Conservation (phyloP, 257 asterid species). For the Linaria vulgaris region DNA sequence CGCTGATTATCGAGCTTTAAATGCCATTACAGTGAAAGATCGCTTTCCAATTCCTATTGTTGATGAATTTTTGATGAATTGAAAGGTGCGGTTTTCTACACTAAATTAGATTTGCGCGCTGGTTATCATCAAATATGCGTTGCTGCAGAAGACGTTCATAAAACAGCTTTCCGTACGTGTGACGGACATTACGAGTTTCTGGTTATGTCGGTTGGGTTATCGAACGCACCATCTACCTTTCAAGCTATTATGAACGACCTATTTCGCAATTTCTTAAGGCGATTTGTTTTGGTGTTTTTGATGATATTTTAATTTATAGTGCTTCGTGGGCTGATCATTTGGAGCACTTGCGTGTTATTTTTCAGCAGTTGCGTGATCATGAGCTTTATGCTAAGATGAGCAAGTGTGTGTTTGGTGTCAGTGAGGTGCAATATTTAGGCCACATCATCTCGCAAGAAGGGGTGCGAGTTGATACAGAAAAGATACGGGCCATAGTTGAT, state of each 20-base stretch:
- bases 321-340: not conserved
- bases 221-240: too few species aligned
- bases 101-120: not conserved
- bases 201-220: not conserved
- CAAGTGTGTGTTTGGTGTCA: not conserved
- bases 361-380: not conserved
- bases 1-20: not conserved
- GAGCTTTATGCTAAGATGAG: not conserved
- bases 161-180: not conserved
- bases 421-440: too few species aligned
- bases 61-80: too few species aligned
- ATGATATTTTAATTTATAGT: conserved; percentile 20
- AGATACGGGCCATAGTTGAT: not conserved
- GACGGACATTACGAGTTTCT: not conserved
- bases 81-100: too few species aligned
- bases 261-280: not conserved
- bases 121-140: not conserved
- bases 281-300: not conserved
- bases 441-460: not conserved
- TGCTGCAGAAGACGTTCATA: too few species aligned
- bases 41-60: too few species aligned
- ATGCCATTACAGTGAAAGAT: too few species aligned
- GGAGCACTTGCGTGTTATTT: not conserved
- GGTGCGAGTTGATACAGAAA: not conserved
- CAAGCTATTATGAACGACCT: too few species aligned